These are phyloP conservation scores for Solanum dulcamara DNA, from an alignment of 257 asterid genomes.

Conservation along the genomic window DNA sequence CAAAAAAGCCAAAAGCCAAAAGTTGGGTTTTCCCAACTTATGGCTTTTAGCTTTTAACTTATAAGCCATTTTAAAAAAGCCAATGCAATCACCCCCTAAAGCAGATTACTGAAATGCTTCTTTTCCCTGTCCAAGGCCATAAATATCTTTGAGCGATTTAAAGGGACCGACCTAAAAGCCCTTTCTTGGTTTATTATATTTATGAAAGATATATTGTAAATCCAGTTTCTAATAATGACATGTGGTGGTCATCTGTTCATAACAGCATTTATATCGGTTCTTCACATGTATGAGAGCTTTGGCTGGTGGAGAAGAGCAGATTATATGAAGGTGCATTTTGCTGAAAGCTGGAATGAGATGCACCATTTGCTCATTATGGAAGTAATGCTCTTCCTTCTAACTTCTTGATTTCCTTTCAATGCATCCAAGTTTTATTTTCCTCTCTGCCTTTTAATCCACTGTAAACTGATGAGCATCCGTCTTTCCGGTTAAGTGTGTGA, in stretches of 20 bases:
- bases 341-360: constrained; percentile 99
- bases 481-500: background rate
- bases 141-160: background rate
- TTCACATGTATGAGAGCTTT: constrained; percentile 91
- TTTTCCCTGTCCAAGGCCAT: background rate
- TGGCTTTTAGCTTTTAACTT: no score
- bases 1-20: no score
- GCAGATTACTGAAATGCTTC: background rate
- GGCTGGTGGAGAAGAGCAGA: constrained; percentile 99
- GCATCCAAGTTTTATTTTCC: background rate
- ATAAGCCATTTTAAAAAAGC: no score
- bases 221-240: background rate
- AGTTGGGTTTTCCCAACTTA: no score
- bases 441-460: background rate
- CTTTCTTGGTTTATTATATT: background rate
- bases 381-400: constrained; percentile 32
- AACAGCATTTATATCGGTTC: constrained; percentile 93
- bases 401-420: background rate
- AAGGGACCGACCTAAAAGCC: background rate
- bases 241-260: constrained; percentile 1
- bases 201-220: background rate
- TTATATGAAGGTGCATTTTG: constrained; percentile 95
- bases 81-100: no score
- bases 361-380: constrained; percentile 99
- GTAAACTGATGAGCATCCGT: background rate